Conservation (phyloP, 139 green algal genomes). For the Chlorella sp. region DNA sequence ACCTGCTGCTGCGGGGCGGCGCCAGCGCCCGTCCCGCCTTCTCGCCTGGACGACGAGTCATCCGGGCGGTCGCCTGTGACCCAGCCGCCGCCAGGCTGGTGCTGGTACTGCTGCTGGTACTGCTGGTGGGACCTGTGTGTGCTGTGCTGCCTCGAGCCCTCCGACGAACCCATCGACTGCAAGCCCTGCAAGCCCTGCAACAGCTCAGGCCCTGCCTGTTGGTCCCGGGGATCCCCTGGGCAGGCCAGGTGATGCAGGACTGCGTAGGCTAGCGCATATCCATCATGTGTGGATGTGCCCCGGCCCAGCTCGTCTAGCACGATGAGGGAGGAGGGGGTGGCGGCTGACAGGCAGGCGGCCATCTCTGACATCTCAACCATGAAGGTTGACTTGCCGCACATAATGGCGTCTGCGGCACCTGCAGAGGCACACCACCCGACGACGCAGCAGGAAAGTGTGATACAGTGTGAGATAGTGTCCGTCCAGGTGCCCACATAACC, state of each 20-base stretch:
- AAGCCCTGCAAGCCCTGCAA: too few relatives aligned
- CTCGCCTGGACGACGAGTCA: too few relatives aligned
- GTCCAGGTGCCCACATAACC: background rate
- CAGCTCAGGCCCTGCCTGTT: too few relatives aligned
- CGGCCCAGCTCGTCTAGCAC: conserved; percentile 90
- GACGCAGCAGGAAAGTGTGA: background rate
- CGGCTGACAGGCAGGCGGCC: conserved; percentile 57
- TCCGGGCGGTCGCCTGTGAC: too few relatives aligned
- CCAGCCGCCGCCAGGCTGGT: too few relatives aligned
- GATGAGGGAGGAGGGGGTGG: conserved; percentile 61
- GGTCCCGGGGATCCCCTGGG: too few relatives aligned
- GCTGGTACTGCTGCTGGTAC: too few relatives aligned
- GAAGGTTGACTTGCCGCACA: conserved; percentile 87
- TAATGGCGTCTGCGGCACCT: conserved; percentile 85
- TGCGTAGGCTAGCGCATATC: conserved; percentile 29
- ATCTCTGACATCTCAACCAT: conserved; percentile 91
- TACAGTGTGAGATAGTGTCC: background rate
- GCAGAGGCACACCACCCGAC: background rate
- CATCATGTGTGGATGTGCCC: conserved; percentile 29
- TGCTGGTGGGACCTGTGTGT: too few relatives aligned
- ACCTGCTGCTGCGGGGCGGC: too few relatives aligned
- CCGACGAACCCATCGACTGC: too few relatives aligned
- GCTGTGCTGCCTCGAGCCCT: too few relatives aligned
- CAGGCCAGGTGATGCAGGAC: conserved; percentile 18
- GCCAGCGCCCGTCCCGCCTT: too few relatives aligned